These are phyloP conservation scores for Zymoseptoria tritici DNA, from an alignment of 2,329 filamentous ascomycete genomes.

Conservation along the genomic window DNA sequence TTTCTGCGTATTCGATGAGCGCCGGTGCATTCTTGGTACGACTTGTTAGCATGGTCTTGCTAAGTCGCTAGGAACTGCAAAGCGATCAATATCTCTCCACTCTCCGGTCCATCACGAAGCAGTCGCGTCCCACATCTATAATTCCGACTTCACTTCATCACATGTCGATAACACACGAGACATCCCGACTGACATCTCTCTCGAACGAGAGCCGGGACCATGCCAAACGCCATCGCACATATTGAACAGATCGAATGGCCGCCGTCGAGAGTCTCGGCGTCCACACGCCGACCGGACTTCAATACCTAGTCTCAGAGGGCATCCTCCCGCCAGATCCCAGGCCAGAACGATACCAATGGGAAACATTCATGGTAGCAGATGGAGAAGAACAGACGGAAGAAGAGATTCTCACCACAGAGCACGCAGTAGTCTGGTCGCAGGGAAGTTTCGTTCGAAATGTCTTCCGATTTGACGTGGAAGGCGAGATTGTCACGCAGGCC, in stretches of 20 bases:
- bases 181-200: background rate
- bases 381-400: conserved; percentile 51
- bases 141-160: background rate
- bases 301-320: conserved; percentile 73
- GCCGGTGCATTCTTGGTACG: too few relatives aligned
- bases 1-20: too few relatives aligned
- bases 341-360: conserved; percentile 66
- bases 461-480: conserved; percentile 79
- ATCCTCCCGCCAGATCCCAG: conserved; percentile 63
- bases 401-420: conserved; percentile 68
- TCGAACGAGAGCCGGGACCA: conserved; percentile 5
- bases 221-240: conserved; percentile 5
- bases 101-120: background rate
- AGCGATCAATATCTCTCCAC: too few relatives aligned
- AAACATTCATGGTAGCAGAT: conserved; percentile 47
- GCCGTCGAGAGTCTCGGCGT: conserved; percentile 83
- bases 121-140: background rate
- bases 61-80: too few relatives aligned
- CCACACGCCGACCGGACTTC: conserved; percentile 77
- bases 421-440: conserved; percentile 81
- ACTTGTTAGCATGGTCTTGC: too few relatives aligned
- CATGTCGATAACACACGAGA: background rate
- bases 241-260: conserved; percentile 56
- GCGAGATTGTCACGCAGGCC: conserved; percentile 78
- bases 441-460: conserved; percentile 76